phyloP scores from a whole-genome alignment of 2,329 filamentous ascomycete species.

The Cryphonectria radicalis region DNA sequence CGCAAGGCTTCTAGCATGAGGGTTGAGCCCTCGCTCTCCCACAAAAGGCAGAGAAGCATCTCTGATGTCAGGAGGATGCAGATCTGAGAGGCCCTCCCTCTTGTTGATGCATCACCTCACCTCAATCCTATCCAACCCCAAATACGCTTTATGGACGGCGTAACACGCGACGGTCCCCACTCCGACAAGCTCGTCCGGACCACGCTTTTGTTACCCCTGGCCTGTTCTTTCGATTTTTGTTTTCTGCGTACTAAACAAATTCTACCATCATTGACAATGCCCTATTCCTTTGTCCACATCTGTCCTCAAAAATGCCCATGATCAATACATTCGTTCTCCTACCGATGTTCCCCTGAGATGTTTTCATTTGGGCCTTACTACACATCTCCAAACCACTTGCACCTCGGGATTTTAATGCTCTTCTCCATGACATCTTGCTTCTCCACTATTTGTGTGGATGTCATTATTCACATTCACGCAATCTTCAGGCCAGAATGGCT shows the following conservation, averaged over 20 bases:
- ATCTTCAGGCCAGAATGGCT: neutral
- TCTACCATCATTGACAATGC: neutral
- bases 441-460: neutral
- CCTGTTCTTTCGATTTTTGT: conserved; percentile 10
- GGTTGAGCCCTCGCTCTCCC: conserved; percentile 44
- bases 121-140: conserved; percentile 8
- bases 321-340: neutral
- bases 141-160: conserved; percentile 54
- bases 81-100: conserved; percentile 23
- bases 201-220: conserved; percentile 28
- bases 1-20: conserved; percentile 53
- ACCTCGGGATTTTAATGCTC: neutral
- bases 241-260: neutral
- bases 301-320: conserved; percentile 2
- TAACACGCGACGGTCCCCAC: conserved; percentile 33
- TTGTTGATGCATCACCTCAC: conserved; percentile 1
- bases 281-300: neutral
- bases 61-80: conserved; percentile 57
- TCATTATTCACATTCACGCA: neutral
- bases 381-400: neutral
- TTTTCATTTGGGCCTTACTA: neutral
- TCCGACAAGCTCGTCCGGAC: neutral
- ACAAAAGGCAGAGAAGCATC: conserved; percentile 64
- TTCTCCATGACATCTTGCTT: neutral
- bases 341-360: neutral